Conservation (phyloP, 257 asterid species). For the Asclepias syriaca region DNA sequence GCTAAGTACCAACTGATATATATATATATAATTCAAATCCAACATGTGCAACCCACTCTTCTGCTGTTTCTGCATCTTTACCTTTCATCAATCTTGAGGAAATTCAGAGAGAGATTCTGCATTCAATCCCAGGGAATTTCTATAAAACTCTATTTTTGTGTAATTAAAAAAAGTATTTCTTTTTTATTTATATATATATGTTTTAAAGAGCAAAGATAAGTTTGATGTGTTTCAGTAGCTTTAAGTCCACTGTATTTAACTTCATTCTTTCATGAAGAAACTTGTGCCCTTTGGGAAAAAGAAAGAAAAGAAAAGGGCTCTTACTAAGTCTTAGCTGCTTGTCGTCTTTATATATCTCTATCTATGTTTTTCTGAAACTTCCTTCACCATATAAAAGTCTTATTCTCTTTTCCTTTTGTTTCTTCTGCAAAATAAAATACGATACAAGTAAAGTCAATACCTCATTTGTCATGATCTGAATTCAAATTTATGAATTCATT, state of each 20-base stretch:
- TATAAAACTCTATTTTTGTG: too few species aligned
- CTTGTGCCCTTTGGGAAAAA: conserved; percentile 9
- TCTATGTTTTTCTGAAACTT: background rate
- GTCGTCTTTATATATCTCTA: background rate
- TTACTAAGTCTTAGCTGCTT: background rate
- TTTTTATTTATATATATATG: too few species aligned
- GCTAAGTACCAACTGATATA: conserved; percentile 3
- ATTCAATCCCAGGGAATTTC: too few species aligned
- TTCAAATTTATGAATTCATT: too few species aligned
- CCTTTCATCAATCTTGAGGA: conserved; percentile 37
- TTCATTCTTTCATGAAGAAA: conserved; percentile 13
- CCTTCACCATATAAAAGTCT: background rate
- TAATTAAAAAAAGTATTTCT: too few species aligned
- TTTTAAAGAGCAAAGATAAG: too few species aligned
- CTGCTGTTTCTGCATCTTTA: background rate
- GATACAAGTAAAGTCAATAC: background rate
- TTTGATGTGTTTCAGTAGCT: too few species aligned
- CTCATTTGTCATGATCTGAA: too few species aligned
- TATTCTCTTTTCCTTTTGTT: background rate
- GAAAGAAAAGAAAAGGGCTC: background rate
- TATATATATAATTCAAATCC: background rate
- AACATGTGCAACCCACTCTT: conserved; percentile 26
- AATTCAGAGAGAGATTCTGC: conserved; percentile 16
- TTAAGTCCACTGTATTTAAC: background rate
- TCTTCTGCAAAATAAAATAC: background rate